phyloP scores from a whole-genome alignment of 148 eudicot genomes.

The Rhododendron williamsianum region DNA sequence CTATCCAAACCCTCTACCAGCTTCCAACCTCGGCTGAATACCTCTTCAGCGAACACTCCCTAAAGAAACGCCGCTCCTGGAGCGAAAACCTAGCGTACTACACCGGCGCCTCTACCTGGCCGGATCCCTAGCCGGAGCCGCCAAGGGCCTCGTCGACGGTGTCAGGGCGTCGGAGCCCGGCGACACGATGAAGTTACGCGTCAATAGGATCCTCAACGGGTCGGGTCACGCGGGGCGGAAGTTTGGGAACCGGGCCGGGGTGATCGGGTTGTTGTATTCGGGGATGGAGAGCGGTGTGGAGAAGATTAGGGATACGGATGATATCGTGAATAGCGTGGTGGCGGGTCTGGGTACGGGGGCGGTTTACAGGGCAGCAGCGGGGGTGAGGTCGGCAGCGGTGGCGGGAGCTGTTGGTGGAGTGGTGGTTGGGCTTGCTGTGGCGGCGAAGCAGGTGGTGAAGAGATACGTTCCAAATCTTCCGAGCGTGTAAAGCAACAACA shows the following conservation, averaged over 20 bases:
- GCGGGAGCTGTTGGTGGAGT: constrained; percentile 78
- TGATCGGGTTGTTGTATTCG: constrained; percentile 23
- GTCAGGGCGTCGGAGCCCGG: constrained; percentile 51
- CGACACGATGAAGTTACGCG: constrained; percentile 55
- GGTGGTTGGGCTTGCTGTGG: constrained; percentile 51
- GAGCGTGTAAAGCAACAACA: not conserved
- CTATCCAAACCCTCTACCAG: constrained; percentile 51
- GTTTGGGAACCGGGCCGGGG: constrained; percentile 11
- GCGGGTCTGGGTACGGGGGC: constrained; percentile 82
- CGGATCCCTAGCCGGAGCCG: constrained; percentile 59
- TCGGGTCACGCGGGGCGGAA: constrained; percentile 59
- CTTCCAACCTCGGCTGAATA: constrained; percentile 79
- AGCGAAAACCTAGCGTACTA: constrained; percentile 78
- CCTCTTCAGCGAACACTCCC: constrained; percentile 69
- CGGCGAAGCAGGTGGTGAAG: constrained; percentile 51
- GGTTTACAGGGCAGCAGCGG: constrained; percentile 63
- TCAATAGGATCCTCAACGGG: constrained; percentile 62
- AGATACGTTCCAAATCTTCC: constrained; percentile 42
- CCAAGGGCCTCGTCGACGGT: constrained; percentile 42
- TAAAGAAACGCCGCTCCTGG: constrained; percentile 73
- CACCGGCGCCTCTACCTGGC: constrained; percentile 69
- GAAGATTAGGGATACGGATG: constrained; percentile 55
- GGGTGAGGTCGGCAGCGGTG: constrained; percentile 65
- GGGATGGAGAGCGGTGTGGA: constrained; percentile 70
- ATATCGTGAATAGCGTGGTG: constrained; percentile 54